Evolutionary conservation across 2,329 filamentous ascomycete species (phyloP).

Genomic region (Graphiopsis chlorocephala): DNA sequence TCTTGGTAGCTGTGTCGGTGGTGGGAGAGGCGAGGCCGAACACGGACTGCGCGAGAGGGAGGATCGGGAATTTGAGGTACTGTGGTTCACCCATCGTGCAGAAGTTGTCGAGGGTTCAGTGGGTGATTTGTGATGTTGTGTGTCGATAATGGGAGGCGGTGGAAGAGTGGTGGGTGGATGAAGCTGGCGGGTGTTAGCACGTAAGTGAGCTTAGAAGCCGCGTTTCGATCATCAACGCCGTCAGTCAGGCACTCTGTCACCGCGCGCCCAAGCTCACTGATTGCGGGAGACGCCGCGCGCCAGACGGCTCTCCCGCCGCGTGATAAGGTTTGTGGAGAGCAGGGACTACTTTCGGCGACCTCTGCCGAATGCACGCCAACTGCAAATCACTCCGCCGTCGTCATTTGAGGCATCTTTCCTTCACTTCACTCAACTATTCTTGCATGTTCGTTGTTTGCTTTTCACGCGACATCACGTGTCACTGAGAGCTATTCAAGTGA

Average conservation of each 20-base stretch:
- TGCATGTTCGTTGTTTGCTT: background rate
- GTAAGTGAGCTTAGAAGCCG: constrained; percentile 14
- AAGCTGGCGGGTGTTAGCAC: constrained; percentile 3
- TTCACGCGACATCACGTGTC: background rate
- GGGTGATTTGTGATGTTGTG: constrained; percentile 53
- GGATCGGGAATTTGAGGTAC: constrained; percentile 79
- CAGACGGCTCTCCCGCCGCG: background rate
- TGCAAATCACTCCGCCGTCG: background rate
- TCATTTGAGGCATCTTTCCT: background rate
- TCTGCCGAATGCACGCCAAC: constrained; percentile 5
- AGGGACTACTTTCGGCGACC: constrained; percentile 2
- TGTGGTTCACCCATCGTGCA: constrained; percentile 70
- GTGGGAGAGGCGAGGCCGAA: constrained; percentile 83
- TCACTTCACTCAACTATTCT: background rate
- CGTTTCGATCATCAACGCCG: constrained; percentile 10
- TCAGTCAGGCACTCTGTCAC: background rate
- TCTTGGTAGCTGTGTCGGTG: constrained; percentile 63
- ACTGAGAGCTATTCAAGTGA: background rate
- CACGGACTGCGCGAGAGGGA: constrained; percentile 79
- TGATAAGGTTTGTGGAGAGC: constrained; percentile 7
- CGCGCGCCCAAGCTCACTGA: background rate
- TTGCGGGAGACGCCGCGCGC: background rate
- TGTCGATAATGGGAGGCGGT: constrained; percentile 50
- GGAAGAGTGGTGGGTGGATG: constrained; percentile 42
- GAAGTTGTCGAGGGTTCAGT: background rate